Evolutionary conservation across 306 rosid genomes (phyloP).

Genomic region (Cucumis sativus): DNA sequence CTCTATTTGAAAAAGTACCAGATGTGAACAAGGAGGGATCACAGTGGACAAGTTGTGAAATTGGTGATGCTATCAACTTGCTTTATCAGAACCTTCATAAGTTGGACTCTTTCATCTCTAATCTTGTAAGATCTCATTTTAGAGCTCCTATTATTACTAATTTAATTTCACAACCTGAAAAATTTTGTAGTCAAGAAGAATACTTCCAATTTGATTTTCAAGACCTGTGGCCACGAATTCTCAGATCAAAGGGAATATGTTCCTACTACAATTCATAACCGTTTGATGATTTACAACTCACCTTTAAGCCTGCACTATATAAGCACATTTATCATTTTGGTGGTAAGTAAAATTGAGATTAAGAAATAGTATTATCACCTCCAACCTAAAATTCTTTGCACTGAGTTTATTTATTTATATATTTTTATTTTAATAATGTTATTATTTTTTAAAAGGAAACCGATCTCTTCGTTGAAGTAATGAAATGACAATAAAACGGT

Average conservation of each 20-base stretch:
- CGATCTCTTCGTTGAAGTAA: too few relatives aligned
- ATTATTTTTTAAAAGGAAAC: too few relatives aligned
- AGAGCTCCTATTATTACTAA: neutral
- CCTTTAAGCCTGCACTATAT: neutral
- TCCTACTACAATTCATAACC: neutral
- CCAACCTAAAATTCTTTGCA: neutral
- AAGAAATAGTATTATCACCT: neutral
- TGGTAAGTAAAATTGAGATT: neutral
- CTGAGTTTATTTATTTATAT: neutral
- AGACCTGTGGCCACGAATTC: neutral
- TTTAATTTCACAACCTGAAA: neutral
- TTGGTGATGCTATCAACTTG: constrained; percentile 49
- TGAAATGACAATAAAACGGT: too few relatives aligned
- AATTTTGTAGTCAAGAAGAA: neutral
- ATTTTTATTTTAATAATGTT: too few relatives aligned
- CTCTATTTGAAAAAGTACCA: constrained; percentile 67
- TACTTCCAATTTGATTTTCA: neutral
- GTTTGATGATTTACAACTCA: neutral
- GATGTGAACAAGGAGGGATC: constrained; percentile 61
- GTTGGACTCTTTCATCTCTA: constrained; percentile 49
- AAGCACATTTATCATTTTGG: neutral
- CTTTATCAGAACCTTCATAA: constrained; percentile 61
- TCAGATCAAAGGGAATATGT: neutral
- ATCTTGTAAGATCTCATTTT: constrained; percentile 47
- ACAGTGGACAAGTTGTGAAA: constrained; percentile 73